Base-by-base conservation (phyloP, 768 basidiomycete species). In the Porphyrellus cyaneotinctus region DNA sequence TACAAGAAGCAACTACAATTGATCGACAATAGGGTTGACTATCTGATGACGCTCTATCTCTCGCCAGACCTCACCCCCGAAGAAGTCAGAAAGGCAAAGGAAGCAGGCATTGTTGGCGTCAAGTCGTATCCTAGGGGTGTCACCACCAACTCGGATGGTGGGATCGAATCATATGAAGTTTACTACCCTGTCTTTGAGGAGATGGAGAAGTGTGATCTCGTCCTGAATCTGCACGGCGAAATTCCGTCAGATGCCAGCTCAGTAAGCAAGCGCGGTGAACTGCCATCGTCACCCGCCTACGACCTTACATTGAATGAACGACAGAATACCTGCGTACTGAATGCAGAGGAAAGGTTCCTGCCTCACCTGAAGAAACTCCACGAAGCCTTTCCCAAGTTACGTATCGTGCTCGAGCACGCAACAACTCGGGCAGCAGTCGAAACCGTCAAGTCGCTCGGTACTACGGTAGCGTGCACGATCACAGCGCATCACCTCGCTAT, bases 61-160 rank as follows among this genome's bases (percentile, higher is more conserved):
- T 90, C 87, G 35, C 87, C 88, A 0, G 85, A 88, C 44, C 80
- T 98, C 51, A 95, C 93, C 2, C 91, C 93, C 6, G 86, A 87
- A 18, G 93, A 97, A 65, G 86, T 98, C 61, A 79, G 80, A 62
- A 95, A 91, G 70, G 97, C 95, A 13, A 87, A 87, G 49, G 70
- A 76, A 32, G 87, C 88, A 17, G 95, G 97, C 18, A 81, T 99
- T 56, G 80, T 79, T 42, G 81, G 95, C 36, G 91, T 99, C 60
- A 98, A 99, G 72, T 94, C 91, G 15, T 99, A 99, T 69, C 97
- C 97, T 43, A 79, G 91, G 54, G 97, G 97, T 11, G 95, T 99
- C 4, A 99, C 97, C 22, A 99, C 97, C 32, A 95, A 97, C 69
- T 95, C 91, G 13, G 91, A 94, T 52, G 85, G 90, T 31, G 97